phyloP scores from a whole-genome alignment of 306 rosid species.

The Sesbania bispinosa region DNA sequence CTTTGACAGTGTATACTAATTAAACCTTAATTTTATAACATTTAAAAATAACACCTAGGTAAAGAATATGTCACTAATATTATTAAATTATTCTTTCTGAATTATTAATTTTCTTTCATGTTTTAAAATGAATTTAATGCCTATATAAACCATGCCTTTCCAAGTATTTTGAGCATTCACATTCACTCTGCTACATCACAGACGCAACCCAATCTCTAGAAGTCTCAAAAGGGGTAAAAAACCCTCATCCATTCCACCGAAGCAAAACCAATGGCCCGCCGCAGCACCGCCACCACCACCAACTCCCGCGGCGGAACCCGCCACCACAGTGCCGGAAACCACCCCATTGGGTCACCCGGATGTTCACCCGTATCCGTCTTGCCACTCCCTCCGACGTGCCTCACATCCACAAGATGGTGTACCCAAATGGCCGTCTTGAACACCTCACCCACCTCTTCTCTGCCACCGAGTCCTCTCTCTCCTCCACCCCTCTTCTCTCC shows the following conservation, averaged over 20 bases:
- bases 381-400: slow-evolving; percentile 64
- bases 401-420: slow-evolving; percentile 76
- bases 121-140: no score
- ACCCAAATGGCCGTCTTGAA: slow-evolving; percentile 78
- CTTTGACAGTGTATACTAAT: no score
- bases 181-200: no score
- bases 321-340: slow-evolving; percentile 25
- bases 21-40: no score
- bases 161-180: no score
- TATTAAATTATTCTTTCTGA: no score
- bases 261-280: slow-evolving; percentile 65
- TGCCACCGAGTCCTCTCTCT: slow-evolving; percentile 66
- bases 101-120: no score
- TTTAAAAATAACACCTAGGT: no score
- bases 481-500: slow-evolving; percentile 60
- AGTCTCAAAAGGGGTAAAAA: no score
- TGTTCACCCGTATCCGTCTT: slow-evolving; percentile 75
- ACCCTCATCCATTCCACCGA: background rate
- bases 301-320: slow-evolving; percentile 40
- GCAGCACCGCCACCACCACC: slow-evolving; percentile 81
- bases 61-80: no score
- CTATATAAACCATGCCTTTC: no score
- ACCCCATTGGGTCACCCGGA: slow-evolving; percentile 45
- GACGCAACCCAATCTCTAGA: no score
- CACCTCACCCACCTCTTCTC: slow-evolving; percentile 55